These are phyloP conservation scores for Malassezia obtusa DNA, from an alignment of 1,284 basidiomycete genomes.

Conservation along the genomic window DNA sequence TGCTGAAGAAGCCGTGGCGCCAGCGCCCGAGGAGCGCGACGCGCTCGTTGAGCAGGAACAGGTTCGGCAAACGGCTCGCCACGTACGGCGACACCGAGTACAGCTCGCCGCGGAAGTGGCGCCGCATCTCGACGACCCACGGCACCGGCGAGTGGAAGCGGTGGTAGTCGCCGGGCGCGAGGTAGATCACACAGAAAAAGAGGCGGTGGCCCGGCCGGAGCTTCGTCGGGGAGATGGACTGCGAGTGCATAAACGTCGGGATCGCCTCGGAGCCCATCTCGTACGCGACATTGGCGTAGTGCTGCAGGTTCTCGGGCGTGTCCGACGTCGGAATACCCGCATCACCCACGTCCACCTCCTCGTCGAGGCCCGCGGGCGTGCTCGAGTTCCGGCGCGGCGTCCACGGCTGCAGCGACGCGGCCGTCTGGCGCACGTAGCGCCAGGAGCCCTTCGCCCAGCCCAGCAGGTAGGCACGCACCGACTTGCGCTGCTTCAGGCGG, in stretches of 20 bases:
- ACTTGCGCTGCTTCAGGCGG: slow-evolving; percentile 15
- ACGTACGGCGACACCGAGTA: slow-evolving; percentile 96
- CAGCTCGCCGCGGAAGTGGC: slow-evolving; percentile 92
- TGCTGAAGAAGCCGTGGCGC: slow-evolving; percentile 89
- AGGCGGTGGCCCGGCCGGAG: slow-evolving; percentile 61
- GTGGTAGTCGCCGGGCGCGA: slow-evolving; percentile 97
- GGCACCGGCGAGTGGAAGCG: slow-evolving; percentile 90
- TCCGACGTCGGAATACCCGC: slow-evolving; percentile 44
- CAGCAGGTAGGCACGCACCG: slow-evolving; percentile 13
- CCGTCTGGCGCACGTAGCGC: slow-evolving; percentile 4
- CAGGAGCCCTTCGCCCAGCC: slow-evolving; percentile 20
- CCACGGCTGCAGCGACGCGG: slow-evolving; percentile 18
- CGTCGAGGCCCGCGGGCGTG: slow-evolving; percentile 3
- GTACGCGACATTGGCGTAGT: slow-evolving; percentile 44
- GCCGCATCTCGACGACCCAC: slow-evolving; percentile 90
- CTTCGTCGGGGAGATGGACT: slow-evolving; percentile 22
- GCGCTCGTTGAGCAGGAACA: slow-evolving; percentile 94
- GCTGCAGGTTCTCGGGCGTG: slow-evolving; percentile 41
- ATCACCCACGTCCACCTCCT: slow-evolving; percentile 21
- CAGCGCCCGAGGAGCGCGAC: slow-evolving; percentile 92
- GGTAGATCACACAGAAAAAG: slow-evolving; percentile 89
- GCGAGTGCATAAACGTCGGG: slow-evolving; percentile 35
- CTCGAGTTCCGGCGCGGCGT: neutral
- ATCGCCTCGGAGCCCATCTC: slow-evolving; percentile 41
- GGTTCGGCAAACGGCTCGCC: slow-evolving; percentile 76